phyloP scores from a whole-genome alignment of 441 rosid genomes.

The Macaranga tanarius region DNA sequence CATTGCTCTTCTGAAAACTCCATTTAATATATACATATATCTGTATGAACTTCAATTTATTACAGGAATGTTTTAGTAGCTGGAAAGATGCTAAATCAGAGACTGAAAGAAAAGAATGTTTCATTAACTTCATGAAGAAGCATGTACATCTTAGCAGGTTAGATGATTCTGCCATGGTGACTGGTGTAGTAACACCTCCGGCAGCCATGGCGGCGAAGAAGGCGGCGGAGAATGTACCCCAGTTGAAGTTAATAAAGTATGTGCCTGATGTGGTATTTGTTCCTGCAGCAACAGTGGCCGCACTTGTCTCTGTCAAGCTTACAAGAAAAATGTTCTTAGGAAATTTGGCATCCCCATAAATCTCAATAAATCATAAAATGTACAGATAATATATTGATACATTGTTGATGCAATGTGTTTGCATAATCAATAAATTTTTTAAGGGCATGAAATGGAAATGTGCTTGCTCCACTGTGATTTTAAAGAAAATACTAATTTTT shows the following conservation, averaged over 20 bases:
- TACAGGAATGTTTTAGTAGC: constrained; percentile 41
- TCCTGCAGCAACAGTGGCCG: constrained; percentile 57
- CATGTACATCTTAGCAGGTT: constrained; percentile 45
- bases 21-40: too few relatives aligned
- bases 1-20: too few relatives aligned
- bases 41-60: not conserved
- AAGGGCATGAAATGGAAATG: too few relatives aligned
- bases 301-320: constrained; percentile 66
- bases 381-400: too few relatives aligned
- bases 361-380: too few relatives aligned
- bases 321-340: constrained; percentile 55
- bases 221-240: constrained; percentile 80
- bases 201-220: constrained; percentile 89
- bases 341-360: constrained; percentile 1
- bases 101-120: constrained; percentile 35
- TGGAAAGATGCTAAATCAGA: constrained; percentile 40
- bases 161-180: constrained; percentile 54
- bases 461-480: too few relatives aligned
- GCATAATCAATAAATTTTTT: too few relatives aligned
- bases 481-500: too few relatives aligned
- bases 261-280: constrained; percentile 85
- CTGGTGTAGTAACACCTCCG: constrained; percentile 66
- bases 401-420: too few relatives aligned
- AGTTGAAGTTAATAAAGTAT: constrained; percentile 50
- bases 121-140: constrained; percentile 43